These are phyloP conservation scores for Spencermartinsiella europaea DNA, from an alignment of 805 yeast genomes.

Conservation along the genomic window DNA sequence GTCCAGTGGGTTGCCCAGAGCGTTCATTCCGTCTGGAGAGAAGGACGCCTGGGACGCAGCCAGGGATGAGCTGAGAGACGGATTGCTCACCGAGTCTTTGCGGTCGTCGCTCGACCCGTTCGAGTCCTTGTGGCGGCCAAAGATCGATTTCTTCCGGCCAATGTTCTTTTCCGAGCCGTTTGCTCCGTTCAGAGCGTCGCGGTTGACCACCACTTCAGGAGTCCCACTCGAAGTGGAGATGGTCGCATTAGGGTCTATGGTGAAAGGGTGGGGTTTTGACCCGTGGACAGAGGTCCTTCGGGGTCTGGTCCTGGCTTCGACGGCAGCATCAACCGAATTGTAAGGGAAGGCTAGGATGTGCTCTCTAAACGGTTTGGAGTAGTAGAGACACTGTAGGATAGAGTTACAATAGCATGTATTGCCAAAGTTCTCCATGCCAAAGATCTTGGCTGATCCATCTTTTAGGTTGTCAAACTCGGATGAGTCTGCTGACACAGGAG, in stretches of 20 bases:
- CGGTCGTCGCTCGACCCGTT: neutral
- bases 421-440: conserved; percentile 42
- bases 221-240: conserved; percentile 12
- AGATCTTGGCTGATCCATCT: conserved; percentile 32
- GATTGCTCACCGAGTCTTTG: neutral
- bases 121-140: conserved; percentile 1
- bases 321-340: conserved; percentile 3
- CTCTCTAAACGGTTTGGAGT: conserved; percentile 62
- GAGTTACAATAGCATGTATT: conserved; percentile 93
- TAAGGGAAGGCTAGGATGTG: conserved; percentile 47
- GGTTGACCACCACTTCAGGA: conserved; percentile 2
- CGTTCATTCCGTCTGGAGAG: neutral
- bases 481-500: too few species aligned
- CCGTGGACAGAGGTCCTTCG: conserved; percentile 37
- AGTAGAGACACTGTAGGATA: conserved; percentile 80
- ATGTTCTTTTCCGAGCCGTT: neutral
- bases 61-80: neutral
- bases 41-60: neutral
- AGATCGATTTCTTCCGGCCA: conserved; percentile 2
- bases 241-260: conserved; percentile 23
- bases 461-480: conserved; percentile 15
- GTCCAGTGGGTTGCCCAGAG: neutral
- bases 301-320: conserved; percentile 17
- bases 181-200: conserved; percentile 2
- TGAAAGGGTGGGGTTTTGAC: conserved; percentile 30